Evolutionary conservation across 2,329 filamentous ascomycete genomes (phyloP).

Genomic region (Talaromyces funiculosus): DNA sequence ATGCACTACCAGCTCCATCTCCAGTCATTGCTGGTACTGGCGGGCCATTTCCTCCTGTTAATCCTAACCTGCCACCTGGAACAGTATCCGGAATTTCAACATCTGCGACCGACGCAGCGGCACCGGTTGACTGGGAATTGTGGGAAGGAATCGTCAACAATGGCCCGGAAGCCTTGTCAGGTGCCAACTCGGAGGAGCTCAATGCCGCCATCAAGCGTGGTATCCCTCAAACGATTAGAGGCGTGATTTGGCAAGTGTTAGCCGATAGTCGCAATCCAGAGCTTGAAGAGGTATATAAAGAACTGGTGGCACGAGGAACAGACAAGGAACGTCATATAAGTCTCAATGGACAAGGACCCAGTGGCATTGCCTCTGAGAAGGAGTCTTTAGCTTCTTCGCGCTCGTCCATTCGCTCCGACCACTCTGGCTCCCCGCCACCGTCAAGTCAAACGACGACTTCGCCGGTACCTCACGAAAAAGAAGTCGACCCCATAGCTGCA

Average conservation of each 20-base stretch:
- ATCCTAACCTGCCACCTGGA: conserved; percentile 69
- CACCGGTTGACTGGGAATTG: conserved; percentile 93
- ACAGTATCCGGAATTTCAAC: conserved; percentile 77
- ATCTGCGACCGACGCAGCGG: conserved; percentile 56
- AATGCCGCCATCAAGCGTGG: conserved; percentile 87
- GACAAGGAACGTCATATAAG: conserved; percentile 67
- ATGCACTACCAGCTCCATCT: conserved; percentile 27
- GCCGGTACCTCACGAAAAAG: conserved; percentile 55
- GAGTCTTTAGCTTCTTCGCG: conserved; percentile 70
- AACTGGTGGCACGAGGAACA: conserved; percentile 72
- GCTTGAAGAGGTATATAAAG: conserved; percentile 77
- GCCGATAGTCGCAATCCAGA: conserved; percentile 93
- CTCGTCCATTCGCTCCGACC: conserved; percentile 76
- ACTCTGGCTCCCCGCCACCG: conserved; percentile 57
- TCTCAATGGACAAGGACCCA: conserved; percentile 43
- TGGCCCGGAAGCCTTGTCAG: conserved; percentile 79
- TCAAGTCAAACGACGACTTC: conserved; percentile 50
- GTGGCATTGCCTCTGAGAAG: conserved; percentile 52
- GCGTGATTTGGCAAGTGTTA: conserved; percentile 98
- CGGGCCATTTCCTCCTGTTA: conserved; percentile 52
- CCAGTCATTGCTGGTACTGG: conserved; percentile 22
- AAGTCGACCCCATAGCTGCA: conserved; percentile 59
- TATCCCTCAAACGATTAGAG: conserved; percentile 89
- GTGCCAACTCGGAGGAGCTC: conserved; percentile 82
- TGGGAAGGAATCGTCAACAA: conserved; percentile 97